Percentiles rank a stretch among this genome's conserved stretches.
Evolutionary conservation across 345 rosid genomes (phyloP).

Genomic region (Clausena lansium): DNA sequence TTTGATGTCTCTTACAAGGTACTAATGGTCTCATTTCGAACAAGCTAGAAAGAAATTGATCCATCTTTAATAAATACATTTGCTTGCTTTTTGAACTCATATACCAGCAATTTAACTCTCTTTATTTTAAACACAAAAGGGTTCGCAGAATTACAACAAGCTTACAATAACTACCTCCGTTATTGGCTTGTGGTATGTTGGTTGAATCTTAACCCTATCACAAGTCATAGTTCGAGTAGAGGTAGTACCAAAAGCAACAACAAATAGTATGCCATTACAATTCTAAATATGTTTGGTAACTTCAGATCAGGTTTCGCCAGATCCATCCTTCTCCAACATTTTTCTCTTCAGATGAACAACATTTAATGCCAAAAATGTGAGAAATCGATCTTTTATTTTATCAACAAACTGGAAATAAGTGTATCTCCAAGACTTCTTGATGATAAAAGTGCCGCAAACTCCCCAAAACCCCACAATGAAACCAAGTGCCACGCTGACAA

Average conservation of each 20-base stretch:
- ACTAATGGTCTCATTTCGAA: too few relatives aligned
- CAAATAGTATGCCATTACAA: neutral
- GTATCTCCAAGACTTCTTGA: constrained; percentile 21
- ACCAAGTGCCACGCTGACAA: constrained; percentile 5
- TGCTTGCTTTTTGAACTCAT: too few relatives aligned
- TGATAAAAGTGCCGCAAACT: constrained; percentile 11
- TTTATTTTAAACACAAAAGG: neutral
- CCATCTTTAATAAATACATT: neutral
- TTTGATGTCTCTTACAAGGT: neutral
- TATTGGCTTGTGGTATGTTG: too few relatives aligned
- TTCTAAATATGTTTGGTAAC: neutral
- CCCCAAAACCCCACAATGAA: constrained; percentile 14
- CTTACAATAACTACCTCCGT: too few relatives aligned
- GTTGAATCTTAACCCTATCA: too few relatives aligned
- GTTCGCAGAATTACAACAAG: neutral
- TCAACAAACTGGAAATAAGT: constrained; percentile 17
- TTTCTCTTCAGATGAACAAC: neutral
- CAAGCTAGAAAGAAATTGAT: neutral
- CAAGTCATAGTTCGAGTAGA: too few relatives aligned
- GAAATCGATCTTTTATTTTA: neutral
- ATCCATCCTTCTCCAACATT: neutral
- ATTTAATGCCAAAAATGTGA: neutral
- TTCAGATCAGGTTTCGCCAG: neutral
- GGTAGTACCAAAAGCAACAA: too few relatives aligned
- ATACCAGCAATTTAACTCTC: neutral